These are phyloP conservation scores for Ilex paraguariensis DNA, from an alignment of 305 asterid species.

Conservation along the genomic window DNA sequence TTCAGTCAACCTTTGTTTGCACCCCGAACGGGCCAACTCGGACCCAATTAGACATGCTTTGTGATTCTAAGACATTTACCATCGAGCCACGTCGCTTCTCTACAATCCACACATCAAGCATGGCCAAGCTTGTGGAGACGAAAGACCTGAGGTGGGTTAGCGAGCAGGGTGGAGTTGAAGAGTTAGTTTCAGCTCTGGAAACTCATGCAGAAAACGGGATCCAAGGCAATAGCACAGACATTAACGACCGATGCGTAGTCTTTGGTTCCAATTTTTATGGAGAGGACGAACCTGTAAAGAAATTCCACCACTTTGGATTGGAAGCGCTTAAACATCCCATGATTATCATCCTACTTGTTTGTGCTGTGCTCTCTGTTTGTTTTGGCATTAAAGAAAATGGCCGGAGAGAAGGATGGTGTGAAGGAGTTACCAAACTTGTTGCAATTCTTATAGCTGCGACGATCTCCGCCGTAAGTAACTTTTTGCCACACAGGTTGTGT, in stretches of 20 bases:
- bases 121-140: neutral
- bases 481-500: conserved; percentile 18
- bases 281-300: no score
- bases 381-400: conserved; percentile 22
- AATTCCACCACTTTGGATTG: no score
- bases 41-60: no score
- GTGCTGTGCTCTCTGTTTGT: conserved; percentile 12
- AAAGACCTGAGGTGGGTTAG: neutral
- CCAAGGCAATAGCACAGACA: neutral
- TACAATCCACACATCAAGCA: neutral
- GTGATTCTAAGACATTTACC: no score
- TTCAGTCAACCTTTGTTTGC: no score
- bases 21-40: no score
- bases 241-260: no score
- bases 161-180: conserved; percentile 8
- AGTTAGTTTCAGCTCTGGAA: conserved; percentile 1
- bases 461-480: conserved; percentile 12
- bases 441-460: conserved; percentile 18
- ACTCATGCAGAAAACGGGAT: conserved; percentile 5
- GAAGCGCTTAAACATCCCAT: no score
- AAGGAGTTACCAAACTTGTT: conserved; percentile 18
- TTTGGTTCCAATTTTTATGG: no score
- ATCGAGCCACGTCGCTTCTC: neutral
- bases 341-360: conserved; percentile 6
- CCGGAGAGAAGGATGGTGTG: conserved; percentile 15